Evolutionary conservation across 768 basidiomycete species (phyloP), one percentile per base, ranked within the genome.

Genomic region (Arthromyces matolae): DNA sequence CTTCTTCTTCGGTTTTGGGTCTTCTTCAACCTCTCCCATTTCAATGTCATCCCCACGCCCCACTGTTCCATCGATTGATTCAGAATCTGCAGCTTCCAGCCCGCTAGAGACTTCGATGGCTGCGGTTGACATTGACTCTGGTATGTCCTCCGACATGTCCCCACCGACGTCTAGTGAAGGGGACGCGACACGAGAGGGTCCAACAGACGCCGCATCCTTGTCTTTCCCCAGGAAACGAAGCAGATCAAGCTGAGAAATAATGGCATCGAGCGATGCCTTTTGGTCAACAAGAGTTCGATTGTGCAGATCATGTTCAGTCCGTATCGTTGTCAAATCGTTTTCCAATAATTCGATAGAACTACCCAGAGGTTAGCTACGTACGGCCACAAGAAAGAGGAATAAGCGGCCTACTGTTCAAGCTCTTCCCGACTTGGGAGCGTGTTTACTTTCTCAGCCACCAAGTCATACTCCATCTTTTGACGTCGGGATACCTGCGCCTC

Each of bases 11-110:
- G 62, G 64, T 55, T 80, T 79, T 3, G 80, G 79, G 13, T 80
- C 79, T 59, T 92, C 89, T 51, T 87, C 83, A 3, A 92, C 78
- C 60, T 92, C 89, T n/a, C 89, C 89, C 89, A 92, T 92, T 65
- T 92, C 89, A 53, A 92, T 90, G 52, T 92, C 89, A 54, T 87
- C 78, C 23, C 81, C 64, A 54, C 38, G 52, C 55, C 54, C 55
- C 39, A 50, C 50, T 48, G 42, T 50, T 13, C 48, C 23, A 25
- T 59, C 47, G 31, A 59, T 29, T 36, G 56, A 42, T 49, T 46
- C 53, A 37, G 47, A 50, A n/a, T 70, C 59, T 27, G 54, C 71
- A 34, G 63, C 57, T 40, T 64, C 57, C 47, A 65, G 71, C 29
- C 65, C 64, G 33, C 46, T 53, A 20, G 42, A 9, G 9, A 33